Conservation (phyloP, 495 filamentous ascomycete species). For the Massariosphaeria phaeospora region DNA sequence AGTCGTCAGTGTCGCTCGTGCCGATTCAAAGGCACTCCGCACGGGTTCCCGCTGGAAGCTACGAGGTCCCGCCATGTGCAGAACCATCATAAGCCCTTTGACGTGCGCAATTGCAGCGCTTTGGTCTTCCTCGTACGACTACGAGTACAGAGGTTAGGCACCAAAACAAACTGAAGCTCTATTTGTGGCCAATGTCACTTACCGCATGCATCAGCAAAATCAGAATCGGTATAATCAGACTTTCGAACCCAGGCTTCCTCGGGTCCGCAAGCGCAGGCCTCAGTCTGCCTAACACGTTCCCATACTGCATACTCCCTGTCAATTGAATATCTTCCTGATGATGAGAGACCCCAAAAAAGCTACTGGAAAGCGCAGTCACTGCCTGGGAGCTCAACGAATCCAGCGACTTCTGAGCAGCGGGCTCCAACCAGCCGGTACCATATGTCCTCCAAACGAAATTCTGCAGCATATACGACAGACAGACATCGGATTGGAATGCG, state of each 20-base stretch:
- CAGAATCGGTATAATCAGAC: slow-evolving; percentile 16
- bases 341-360: slow-evolving; percentile 13
- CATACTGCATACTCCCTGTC: slow-evolving; percentile 17
- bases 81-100: slow-evolving; percentile 12
- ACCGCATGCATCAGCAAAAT: slow-evolving; percentile 24
- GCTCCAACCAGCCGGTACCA: slow-evolving; percentile 16
- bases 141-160: neutral
- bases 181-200: neutral
- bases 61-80: slow-evolving; percentile 7
- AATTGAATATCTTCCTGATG: slow-evolving; percentile 15
- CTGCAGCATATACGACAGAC: slow-evolving; percentile 18
- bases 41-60: slow-evolving; percentile 15
- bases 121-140: slow-evolving; percentile 19
- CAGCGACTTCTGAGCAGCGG: slow-evolving; percentile 4
- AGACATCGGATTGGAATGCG: slow-evolving; percentile 22
- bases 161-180: neutral
- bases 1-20: slow-evolving; percentile 7
- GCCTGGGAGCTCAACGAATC: slow-evolving; percentile 4
- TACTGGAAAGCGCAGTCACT: slow-evolving; percentile 5
- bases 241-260: slow-evolving; percentile 4
- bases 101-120: slow-evolving; percentile 9
- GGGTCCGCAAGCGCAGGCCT: slow-evolving; percentile 9
- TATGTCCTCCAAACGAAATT: slow-evolving; percentile 29
- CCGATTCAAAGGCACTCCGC: slow-evolving; percentile 17
- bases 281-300: slow-evolving; percentile 10